Evolutionary conservation across 768 basidiomycete genomes (phyloP).

Genomic region (Panaeolus papilionaceus): DNA sequence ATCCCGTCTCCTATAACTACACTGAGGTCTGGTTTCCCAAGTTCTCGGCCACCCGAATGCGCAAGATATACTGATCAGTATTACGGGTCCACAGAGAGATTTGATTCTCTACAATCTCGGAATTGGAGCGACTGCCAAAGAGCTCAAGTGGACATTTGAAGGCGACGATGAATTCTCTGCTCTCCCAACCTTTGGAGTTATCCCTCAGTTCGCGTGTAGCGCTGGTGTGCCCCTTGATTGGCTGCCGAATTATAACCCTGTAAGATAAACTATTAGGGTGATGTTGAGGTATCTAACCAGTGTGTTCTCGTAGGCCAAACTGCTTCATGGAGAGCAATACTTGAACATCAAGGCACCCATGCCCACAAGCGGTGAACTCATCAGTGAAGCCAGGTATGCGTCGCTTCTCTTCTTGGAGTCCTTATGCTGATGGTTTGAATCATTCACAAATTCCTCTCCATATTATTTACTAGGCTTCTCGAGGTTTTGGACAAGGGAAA

Average conservation of each 20-base stretch:
- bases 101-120: conserved; percentile 96
- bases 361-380: conserved; percentile 81
- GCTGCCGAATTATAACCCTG: conserved; percentile 95
- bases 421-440: background rate
- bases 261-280: conserved; percentile 33
- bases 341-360: conserved; percentile 86
- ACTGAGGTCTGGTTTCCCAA: conserved; percentile 56
- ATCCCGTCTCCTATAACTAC: conserved; percentile 71
- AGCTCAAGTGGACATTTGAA: conserved; percentile 93
- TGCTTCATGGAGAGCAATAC: conserved; percentile 99
- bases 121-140: conserved; percentile 90
- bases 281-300: background rate
- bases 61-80: conserved; percentile 1
- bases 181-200: conserved; percentile 93
- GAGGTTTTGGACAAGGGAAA: conserved; percentile 93
- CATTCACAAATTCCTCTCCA: background rate
- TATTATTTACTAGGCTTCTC: conserved; percentile 53
- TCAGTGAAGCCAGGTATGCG: conserved; percentile 71
- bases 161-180: conserved; percentile 85
- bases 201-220: conserved; percentile 87
- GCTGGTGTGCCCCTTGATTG: conserved; percentile 72
- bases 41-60: background rate
- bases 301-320: conserved; percentile 67
- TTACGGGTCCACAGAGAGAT: conserved; percentile 59
- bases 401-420: background rate